Conservation (phyloP, 176 grass and related monocot genomes). For the Microstegium vimineum region DNA sequence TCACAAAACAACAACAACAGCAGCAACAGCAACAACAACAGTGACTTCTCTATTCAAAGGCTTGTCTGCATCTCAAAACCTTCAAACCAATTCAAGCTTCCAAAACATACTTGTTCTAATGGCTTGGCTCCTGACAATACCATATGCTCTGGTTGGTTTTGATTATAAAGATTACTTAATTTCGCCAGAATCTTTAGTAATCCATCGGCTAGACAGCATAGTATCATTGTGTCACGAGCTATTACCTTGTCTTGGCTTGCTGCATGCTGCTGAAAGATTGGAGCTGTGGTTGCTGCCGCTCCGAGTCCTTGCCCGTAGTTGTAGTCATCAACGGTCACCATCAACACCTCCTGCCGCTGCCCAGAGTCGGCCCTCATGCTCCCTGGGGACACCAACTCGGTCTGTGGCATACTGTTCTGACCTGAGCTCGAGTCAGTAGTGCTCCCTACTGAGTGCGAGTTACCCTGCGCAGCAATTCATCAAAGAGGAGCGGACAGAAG, state of each 20-base stretch:
- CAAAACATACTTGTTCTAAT: neutral
- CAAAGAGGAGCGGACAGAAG: constrained; percentile 35
- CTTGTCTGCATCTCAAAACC: constrained; percentile 5
- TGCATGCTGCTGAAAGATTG: constrained; percentile 44
- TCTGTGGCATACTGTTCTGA: constrained; percentile 53
- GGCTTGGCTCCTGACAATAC: neutral
- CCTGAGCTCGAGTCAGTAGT: constrained; percentile 78
- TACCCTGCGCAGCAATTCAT: constrained; percentile 52
- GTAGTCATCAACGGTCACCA: constrained; percentile 69
- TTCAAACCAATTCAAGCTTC: constrained; percentile 2
- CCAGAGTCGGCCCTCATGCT: constrained; percentile 47
- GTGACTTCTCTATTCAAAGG: neutral
- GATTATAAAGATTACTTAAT: neutral
- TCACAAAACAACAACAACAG: neutral
- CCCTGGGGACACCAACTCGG: constrained; percentile 52
- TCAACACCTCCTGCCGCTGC: constrained; percentile 50
- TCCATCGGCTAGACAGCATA: constrained; percentile 18
- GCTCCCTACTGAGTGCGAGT: constrained; percentile 70
- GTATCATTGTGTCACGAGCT: constrained; percentile 7
- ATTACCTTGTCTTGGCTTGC: constrained; percentile 55
- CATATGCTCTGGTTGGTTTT: constrained; percentile 4
- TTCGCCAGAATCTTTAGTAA: neutral
- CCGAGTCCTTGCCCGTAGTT: constrained; percentile 45
- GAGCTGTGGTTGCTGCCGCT: constrained; percentile 24
- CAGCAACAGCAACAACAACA: neutral